A percentile compares a stretch with the other conserved stretches of the same genome.
These are phyloP conservation scores for Pythium aphanidermatum DNA, from an alignment of 352 stramenopile genomes.

Conservation along the genomic window DNA sequence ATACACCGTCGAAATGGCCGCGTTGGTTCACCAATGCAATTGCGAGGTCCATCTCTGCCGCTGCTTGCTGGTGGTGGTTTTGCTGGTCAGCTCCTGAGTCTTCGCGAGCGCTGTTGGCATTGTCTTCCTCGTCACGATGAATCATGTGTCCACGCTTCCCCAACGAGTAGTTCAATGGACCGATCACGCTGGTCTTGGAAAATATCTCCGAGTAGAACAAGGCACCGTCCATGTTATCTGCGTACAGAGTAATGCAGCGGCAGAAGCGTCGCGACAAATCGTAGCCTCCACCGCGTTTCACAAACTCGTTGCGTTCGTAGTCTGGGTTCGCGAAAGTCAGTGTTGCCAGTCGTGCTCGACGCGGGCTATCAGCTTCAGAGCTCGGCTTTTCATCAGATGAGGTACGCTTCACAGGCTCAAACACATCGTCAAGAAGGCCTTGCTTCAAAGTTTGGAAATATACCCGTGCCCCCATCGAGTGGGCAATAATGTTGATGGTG, in stretches of 20 bases:
- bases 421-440: slow-evolving; percentile 21
- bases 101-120: background rate
- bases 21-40: slow-evolving; percentile 51
- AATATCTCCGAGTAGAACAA: slow-evolving; percentile 38
- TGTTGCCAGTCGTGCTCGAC: slow-evolving; percentile 11
- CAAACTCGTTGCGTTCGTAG: slow-evolving; percentile 15
- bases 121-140: slow-evolving; percentile 10
- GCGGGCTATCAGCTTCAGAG: background rate
- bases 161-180: slow-evolving; percentile 23
- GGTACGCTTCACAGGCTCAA: slow-evolving; percentile 8
- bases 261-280: slow-evolving; percentile 20
- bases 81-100: background rate
- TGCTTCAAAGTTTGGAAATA: slow-evolving; percentile 23
- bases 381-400: background rate
- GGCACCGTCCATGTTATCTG: slow-evolving; percentile 33
- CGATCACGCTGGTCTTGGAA: slow-evolving; percentile 13
- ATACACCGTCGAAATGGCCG: slow-evolving; percentile 43
- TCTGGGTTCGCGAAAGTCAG: slow-evolving; percentile 14
- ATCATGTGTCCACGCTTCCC: slow-evolving; percentile 20
- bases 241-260: slow-evolving; percentile 40
- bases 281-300: slow-evolving; percentile 11
- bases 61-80: slow-evolving; percentile 7
- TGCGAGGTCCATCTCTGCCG: slow-evolving; percentile 43
- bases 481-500: slow-evolving; percentile 28
- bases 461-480: slow-evolving; percentile 34